Conservation (phyloP, 352 stramenopile species). For the Phytophthora sp. region DNA sequence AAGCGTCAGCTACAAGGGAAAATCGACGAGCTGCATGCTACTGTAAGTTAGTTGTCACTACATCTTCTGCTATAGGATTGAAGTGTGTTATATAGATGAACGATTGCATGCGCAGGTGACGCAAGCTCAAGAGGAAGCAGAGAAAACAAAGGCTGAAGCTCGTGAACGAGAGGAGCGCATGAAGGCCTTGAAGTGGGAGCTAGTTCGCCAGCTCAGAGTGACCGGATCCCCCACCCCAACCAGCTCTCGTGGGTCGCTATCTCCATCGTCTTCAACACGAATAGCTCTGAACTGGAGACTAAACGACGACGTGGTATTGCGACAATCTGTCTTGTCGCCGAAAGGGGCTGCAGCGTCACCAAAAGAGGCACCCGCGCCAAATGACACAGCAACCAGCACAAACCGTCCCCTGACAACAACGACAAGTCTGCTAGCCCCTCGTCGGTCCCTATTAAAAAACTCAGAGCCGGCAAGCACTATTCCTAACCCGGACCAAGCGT, state of each 20-base stretch:
- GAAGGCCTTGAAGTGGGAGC: slow-evolving; percentile 79
- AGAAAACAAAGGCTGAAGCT: slow-evolving; percentile 45
- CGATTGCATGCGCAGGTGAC: slow-evolving; percentile 30
- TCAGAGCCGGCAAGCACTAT: background rate
- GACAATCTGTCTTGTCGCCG: slow-evolving; percentile 26
- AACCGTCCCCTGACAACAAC: background rate
- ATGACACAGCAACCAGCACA: background rate
- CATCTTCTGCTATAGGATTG: background rate
- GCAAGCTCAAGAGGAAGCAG: slow-evolving; percentile 60
- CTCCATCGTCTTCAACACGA: slow-evolving; percentile 33
- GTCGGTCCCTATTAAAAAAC: slow-evolving; percentile 5
- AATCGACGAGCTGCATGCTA: slow-evolving; percentile 56
- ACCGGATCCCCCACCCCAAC: slow-evolving; percentile 26
- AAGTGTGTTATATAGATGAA: background rate
- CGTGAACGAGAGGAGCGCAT: slow-evolving; percentile 62
- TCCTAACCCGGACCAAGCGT: slow-evolving; percentile 3
- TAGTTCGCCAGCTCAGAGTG: slow-evolving; percentile 59
- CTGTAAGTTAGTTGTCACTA: slow-evolving; percentile 36
- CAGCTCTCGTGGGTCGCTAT: slow-evolving; percentile 20
- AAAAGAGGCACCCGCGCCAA: background rate
- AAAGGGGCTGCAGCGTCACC: slow-evolving; percentile 3
- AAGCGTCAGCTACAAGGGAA: slow-evolving; percentile 68
- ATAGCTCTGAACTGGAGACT: slow-evolving; percentile 61
- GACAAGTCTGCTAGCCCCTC: slow-evolving; percentile 10
- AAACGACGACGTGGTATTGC: slow-evolving; percentile 53